Percentiles rank a stretch among this genome's conserved stretches.
phyloP scores from a whole-genome alignment of 1,284 basidiomycete species.

The Cerrena zonata region DNA sequence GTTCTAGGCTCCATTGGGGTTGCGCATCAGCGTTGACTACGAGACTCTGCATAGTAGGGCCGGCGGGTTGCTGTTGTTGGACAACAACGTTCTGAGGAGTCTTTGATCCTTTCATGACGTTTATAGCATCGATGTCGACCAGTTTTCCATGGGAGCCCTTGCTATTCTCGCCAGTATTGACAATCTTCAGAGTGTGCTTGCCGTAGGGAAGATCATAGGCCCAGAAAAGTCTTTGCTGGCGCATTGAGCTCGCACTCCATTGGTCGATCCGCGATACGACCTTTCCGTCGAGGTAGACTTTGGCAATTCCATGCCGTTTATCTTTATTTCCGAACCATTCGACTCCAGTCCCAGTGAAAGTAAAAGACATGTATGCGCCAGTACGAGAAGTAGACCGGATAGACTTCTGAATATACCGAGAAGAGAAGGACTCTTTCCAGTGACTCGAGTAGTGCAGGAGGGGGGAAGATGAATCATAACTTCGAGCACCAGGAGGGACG shows the following conservation, averaged over 20 bases:
- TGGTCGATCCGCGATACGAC: conserved; percentile 40
- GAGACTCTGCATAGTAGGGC: conserved; percentile 17
- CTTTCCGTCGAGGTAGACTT: conserved; percentile 56
- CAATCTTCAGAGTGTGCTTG: conserved; percentile 59
- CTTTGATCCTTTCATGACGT: conserved; percentile 41
- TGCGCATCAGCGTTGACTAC: conserved; percentile 17
- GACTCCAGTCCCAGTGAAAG: conserved; percentile 64
- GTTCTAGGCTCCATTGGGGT: conserved; percentile 42
- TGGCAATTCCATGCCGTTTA: conserved; percentile 46
- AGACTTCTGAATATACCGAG: conserved; percentile 45
- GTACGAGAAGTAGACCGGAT: conserved; percentile 43
- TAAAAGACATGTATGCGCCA: conserved; percentile 50
- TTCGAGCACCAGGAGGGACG: conserved; percentile 64
- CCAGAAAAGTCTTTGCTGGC: conserved; percentile 65
- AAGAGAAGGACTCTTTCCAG: conserved; percentile 53
- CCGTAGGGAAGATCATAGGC: conserved; percentile 45
- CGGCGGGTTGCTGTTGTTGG: background rate
- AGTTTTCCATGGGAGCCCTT: conserved; percentile 31
- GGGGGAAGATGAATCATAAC: conserved; percentile 62
- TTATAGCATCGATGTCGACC: conserved; percentile 60
- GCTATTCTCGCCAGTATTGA: conserved; percentile 44
- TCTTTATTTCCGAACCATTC: conserved; percentile 70
- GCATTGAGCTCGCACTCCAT: conserved; percentile 34
- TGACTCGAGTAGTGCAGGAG: conserved; percentile 53
- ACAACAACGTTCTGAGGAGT: background rate